Percentiles rank a stretch among this genome's conserved stretches.
These are phyloP conservation scores for Silene vulgaris DNA, from an alignment of 179 eudicot genomes.

Conservation along the genomic window DNA sequence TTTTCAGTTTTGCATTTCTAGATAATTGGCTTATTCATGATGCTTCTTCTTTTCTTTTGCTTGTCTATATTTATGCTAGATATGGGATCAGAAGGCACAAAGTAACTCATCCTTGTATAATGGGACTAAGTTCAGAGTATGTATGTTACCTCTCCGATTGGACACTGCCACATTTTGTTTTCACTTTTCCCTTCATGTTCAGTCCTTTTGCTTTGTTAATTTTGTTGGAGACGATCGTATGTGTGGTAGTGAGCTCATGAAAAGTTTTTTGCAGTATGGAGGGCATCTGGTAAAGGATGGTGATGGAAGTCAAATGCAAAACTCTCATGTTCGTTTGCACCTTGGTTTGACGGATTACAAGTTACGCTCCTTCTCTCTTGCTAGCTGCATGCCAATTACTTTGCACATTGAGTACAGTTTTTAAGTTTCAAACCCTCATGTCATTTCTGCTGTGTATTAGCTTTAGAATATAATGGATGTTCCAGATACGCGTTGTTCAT, in stretches of 20 bases:
- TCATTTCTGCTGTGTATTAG: not conserved
- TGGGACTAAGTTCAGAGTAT: slow-evolving; percentile 81
- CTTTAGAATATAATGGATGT: not conserved
- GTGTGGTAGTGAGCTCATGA: not conserved
- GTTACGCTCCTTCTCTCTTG: slow-evolving; percentile 28
- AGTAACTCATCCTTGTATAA: slow-evolving; percentile 58
- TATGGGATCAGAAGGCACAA: slow-evolving; percentile 63
- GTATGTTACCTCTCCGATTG: slow-evolving; percentile 28
- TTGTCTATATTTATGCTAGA: slow-evolving; percentile 35
- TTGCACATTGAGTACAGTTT: not conserved
- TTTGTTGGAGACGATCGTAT: not conserved
- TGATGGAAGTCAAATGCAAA: slow-evolving; percentile 26
- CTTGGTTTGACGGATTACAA: slow-evolving; percentile 95
- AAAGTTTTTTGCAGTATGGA: slow-evolving; percentile 54
- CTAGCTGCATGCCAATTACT: no score
- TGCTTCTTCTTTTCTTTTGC: not conserved
- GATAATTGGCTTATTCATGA: not conserved
- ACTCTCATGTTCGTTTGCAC: slow-evolving; percentile 41
- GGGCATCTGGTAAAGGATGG: slow-evolving; percentile 32
- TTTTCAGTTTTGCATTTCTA: not conserved
- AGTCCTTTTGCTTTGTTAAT: slow-evolving; percentile 5
- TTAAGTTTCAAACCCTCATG: not conserved
- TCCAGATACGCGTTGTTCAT: not conserved
- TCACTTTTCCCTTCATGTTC: not conserved
- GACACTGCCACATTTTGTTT: not conserved